phyloP scores from a whole-genome alignment of 2,329 filamentous ascomycete genomes.

The Purpureocillium lavendulum region DNA sequence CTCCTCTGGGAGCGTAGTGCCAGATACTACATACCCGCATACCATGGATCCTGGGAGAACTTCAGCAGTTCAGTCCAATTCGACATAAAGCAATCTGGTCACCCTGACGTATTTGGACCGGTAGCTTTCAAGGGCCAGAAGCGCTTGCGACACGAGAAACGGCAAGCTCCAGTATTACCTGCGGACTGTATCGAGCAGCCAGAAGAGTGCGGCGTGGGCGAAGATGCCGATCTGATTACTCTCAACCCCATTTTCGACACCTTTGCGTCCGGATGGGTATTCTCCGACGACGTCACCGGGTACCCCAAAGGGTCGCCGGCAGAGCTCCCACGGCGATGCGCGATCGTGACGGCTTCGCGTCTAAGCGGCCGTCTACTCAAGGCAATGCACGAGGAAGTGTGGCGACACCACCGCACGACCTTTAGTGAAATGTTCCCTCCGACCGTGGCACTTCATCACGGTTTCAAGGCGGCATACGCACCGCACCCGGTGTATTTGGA shows the following conservation, averaged over 20 bases:
- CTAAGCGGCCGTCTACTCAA: slow-evolving; percentile 57
- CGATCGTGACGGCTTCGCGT: slow-evolving; percentile 64
- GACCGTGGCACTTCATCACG: slow-evolving; percentile 63
- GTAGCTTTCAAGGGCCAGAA: slow-evolving; percentile 40
- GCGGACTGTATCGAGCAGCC: slow-evolving; percentile 44
- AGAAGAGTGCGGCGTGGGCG: slow-evolving; percentile 56
- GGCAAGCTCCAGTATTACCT: slow-evolving; percentile 44
- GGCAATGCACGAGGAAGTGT: slow-evolving; percentile 70
- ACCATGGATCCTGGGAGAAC: slow-evolving; percentile 65
- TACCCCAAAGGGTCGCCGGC: slow-evolving; percentile 44
- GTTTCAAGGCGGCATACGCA: slow-evolving; percentile 69
- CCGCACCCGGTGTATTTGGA: slow-evolving; percentile 78
- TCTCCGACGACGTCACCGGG: slow-evolving; percentile 61
- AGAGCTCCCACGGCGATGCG: slow-evolving; percentile 52
- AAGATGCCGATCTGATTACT: slow-evolving; percentile 68
- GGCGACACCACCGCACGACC: slow-evolving; percentile 59
- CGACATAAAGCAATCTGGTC: slow-evolving; percentile 45
- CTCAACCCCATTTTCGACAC: slow-evolving; percentile 72
- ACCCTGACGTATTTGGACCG: slow-evolving; percentile 62
- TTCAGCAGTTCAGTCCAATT: slow-evolving; percentile 57
- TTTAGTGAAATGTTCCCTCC: slow-evolving; percentile 76
- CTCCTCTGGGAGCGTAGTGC: slow-evolving; percentile 72
- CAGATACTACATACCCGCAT: slow-evolving; percentile 66
- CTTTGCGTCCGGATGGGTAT: slow-evolving; percentile 63
- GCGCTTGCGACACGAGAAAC: slow-evolving; percentile 41